These are phyloP conservation scores for Phaeomoniella chlamydospora DNA, from an alignment of 2,329 filamentous ascomycete genomes.

Conservation along the genomic window DNA sequence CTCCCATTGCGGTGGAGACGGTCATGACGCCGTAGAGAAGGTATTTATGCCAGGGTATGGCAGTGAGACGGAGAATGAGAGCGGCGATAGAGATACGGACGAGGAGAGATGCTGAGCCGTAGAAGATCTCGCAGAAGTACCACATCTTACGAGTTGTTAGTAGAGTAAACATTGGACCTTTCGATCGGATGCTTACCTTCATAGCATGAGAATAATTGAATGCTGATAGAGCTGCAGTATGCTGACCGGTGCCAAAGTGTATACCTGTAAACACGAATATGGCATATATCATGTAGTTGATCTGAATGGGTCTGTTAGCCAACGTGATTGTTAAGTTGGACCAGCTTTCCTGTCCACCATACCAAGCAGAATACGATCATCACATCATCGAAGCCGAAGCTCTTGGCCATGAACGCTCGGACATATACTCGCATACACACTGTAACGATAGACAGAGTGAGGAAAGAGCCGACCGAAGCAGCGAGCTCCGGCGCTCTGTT, in stretches of 20 bases:
- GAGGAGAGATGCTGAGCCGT: slow-evolving; percentile 31
- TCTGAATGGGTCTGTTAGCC: no score
- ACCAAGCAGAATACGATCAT: slow-evolving; percentile 17
- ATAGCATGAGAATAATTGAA: slow-evolving; percentile 12
- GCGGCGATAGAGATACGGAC: slow-evolving; percentile 38
- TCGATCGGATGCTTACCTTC: slow-evolving; percentile 10
- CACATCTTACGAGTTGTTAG: slow-evolving; percentile 18
- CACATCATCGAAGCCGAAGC: slow-evolving; percentile 19
- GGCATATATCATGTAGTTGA: slow-evolving; percentile 16
- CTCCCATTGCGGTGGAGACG: slow-evolving; percentile 28
- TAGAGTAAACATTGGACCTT: neutral
- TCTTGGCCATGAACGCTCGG: slow-evolving; percentile 15
- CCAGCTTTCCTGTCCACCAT: slow-evolving; percentile 1
- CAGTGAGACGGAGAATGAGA: slow-evolving; percentile 38
- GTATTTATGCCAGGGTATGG: slow-evolving; percentile 27
- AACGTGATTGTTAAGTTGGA: neutral
- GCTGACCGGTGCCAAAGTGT: slow-evolving; percentile 15
- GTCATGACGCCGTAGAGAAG: slow-evolving; percentile 32
- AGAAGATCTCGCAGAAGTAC: slow-evolving; percentile 43
- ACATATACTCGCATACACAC: slow-evolving; percentile 11
- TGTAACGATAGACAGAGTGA: slow-evolving; percentile 1
- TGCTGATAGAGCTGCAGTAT: slow-evolving; percentile 17
- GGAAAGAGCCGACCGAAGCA: neutral
- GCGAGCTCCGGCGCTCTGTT: slow-evolving; percentile 15
- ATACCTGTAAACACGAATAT: slow-evolving; percentile 16